Evolutionary conservation across 257 asterid species (phyloP), one percentile per base, ranked within the genome.

Genomic region (Jasminum sambac): DNA sequence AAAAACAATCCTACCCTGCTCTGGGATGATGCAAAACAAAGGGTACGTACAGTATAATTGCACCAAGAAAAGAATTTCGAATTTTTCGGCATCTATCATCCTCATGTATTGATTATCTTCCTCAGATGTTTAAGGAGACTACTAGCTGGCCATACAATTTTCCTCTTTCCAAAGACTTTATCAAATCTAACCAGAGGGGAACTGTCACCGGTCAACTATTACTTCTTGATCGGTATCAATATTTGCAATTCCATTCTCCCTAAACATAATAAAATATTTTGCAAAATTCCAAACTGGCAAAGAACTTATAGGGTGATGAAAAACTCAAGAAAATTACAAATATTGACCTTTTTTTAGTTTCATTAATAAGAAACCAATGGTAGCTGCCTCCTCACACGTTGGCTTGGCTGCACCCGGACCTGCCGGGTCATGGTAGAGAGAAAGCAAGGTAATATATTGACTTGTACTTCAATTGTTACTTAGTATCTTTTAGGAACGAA

Each of bases 371-470:
- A 6, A 64, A 4, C 69, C 74, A 19, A 44, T 72, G 10, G 67
- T 78, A 0, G 90, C 78, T 5, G 62, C 77, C 48, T 80, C 63
- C 5, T 90, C 96, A n/a, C 82, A 77, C 59, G 85, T 91, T 42
- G 97, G 95, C 39, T 70, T 91, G 72, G 96, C 91, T 30, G 63
- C 76, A 16, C 82, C 85, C 1, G 96, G 88, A 52, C 60, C 37
- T 2, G 77, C 65, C 26, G 93, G 96, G 2, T 84, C 97, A 39
- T 91, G 97, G 97, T 93, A 91, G 68, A 71, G 42, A 11, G 97
- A 91, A 76, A 84, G 72, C 78, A 91, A 89, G 95, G 95, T 91
- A 40, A 5, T 57, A 17, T 14, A 12, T 62, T 24, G 38, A 6
- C 30, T 11, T 64, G 36, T 0, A 11, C 38, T 11, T 41, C 12